These are phyloP conservation scores for Ottelia alismoides DNA, from an alignment of 106 monocot species.

Conservation along the genomic window DNA sequence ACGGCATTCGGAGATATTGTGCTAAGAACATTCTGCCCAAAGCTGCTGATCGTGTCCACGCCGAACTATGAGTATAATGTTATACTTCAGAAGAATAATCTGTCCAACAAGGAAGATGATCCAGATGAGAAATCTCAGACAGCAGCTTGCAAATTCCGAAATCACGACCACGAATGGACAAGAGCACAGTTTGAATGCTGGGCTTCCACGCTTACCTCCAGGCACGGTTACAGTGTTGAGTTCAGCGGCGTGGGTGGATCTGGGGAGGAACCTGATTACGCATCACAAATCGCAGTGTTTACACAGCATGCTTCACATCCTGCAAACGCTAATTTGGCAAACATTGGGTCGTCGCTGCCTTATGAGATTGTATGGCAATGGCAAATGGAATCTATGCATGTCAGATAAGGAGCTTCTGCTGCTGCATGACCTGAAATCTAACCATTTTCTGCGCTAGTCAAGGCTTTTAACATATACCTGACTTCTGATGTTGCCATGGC, in stretches of 20 bases:
- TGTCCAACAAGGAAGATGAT: constrained; percentile 51
- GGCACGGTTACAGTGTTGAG: constrained; percentile 55
- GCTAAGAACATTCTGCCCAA: constrained; percentile 60
- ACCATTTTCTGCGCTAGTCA: no score
- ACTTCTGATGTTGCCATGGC: no score
- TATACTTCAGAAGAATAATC: constrained; percentile 49
- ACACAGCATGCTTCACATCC: constrained; percentile 13
- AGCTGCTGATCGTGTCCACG: constrained; percentile 70
- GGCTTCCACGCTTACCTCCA: constrained; percentile 54
- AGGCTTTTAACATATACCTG: no score
- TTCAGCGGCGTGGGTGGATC: constrained; percentile 92
- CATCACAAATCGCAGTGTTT: constrained; percentile 95
- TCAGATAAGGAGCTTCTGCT: no score
- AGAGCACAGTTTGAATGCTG: constrained; percentile 75
- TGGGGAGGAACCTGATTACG: constrained; percentile 81
- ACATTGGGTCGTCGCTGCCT: constrained; percentile 18
- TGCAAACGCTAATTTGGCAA: background rate
- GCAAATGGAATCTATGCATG: no score
- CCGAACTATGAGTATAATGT: constrained; percentile 97
- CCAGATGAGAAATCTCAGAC: constrained; percentile 35
- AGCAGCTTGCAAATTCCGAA: constrained; percentile 56
- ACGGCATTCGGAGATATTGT: constrained; percentile 56
- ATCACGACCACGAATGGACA: constrained; percentile 98
- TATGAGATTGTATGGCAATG: constrained; percentile 84
- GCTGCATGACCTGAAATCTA: no score